A percentile compares a stretch with the other conserved stretches of the same genome.
These are phyloP conservation scores for Chlorella vulgaris DNA, from an alignment of 139 green algal genomes.

Conservation along the genomic window DNA sequence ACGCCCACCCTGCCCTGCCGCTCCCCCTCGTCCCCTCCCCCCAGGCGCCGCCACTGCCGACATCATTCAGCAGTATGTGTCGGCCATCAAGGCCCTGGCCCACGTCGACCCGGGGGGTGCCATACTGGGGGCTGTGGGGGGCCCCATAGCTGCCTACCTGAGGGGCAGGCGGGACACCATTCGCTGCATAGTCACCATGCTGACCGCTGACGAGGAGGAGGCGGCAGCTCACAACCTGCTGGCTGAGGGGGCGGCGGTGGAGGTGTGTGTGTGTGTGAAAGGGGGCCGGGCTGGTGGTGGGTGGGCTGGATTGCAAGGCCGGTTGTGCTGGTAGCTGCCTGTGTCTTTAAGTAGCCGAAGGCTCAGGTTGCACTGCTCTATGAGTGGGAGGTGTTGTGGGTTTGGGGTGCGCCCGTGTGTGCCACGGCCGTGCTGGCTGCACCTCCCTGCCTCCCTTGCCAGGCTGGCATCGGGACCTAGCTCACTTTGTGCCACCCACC, in stretches of 20 bases:
- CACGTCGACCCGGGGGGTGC: slow-evolving; percentile 66
- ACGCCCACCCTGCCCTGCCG: not conserved
- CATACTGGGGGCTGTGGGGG: slow-evolving; percentile 77
- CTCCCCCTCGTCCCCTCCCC: not conserved
- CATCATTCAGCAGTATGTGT: slow-evolving; percentile 92
- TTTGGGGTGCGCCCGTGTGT: too few species aligned
- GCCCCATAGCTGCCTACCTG: slow-evolving; percentile 83
- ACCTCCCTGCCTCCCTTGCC: too few species aligned
- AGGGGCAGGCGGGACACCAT: slow-evolving; percentile 83
- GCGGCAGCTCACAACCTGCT: slow-evolving; percentile 50
- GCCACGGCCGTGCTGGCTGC: too few species aligned
- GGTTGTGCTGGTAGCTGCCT: too few species aligned
- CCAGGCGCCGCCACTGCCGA: slow-evolving; percentile 86
- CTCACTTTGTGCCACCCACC: too few species aligned
- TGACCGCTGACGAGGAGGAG: slow-evolving; percentile 79
- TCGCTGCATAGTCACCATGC: slow-evolving; percentile 89
- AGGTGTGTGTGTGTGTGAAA: not conserved
- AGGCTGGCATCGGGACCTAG: too few species aligned
- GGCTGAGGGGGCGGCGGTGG: slow-evolving; percentile 35
- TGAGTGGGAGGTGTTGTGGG: too few species aligned
- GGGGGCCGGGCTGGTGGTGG: not conserved
- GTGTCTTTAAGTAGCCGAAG: too few species aligned
- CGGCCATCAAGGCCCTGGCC: slow-evolving; percentile 76
- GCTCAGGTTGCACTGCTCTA: too few species aligned
- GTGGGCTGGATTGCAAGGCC: not conserved